A percentile compares a stretch with the other conserved stretches of the same genome.
These are phyloP conservation scores for Clathrus columnatus DNA, from an alignment of 768 basidiomycete genomes.

Conservation along the genomic window DNA sequence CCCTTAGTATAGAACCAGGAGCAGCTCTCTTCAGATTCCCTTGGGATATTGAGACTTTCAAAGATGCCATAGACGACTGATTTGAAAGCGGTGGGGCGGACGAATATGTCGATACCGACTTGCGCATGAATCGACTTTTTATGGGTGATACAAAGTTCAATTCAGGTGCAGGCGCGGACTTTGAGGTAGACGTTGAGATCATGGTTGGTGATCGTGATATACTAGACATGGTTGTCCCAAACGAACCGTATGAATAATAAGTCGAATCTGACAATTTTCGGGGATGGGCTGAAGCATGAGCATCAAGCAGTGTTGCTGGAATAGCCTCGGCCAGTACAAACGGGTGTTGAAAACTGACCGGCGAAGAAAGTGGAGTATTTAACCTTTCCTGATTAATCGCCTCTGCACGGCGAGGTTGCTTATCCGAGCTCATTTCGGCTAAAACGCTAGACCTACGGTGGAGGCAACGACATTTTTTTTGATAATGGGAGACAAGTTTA, in stretches of 20 bases:
- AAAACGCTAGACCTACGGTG: background rate
- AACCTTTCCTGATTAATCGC: background rate
- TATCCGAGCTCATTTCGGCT: background rate
- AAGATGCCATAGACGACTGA: background rate
- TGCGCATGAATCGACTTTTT: background rate
- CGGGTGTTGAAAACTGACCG: background rate
- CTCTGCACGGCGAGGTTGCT: background rate
- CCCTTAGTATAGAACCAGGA: background rate
- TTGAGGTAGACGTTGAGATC: background rate
- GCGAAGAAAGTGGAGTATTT: background rate
- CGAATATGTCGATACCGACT: background rate
- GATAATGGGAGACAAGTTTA: no score
- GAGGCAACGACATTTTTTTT: background rate
- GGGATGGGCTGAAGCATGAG: background rate
- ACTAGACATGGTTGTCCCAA: background rate
- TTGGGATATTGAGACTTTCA: background rate
- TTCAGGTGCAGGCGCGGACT: background rate
- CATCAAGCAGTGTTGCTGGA: background rate
- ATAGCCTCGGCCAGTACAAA: background rate
- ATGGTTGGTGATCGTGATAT: background rate
- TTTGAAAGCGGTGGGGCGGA: background rate
- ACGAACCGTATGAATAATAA: background rate
- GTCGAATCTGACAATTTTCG: background rate
- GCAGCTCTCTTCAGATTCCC: background rate
- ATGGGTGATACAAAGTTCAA: background rate